These are phyloP conservation scores for Astrocystis sublimbata DNA, from an alignment of 495 filamentous ascomycete genomes.

Conservation along the genomic window DNA sequence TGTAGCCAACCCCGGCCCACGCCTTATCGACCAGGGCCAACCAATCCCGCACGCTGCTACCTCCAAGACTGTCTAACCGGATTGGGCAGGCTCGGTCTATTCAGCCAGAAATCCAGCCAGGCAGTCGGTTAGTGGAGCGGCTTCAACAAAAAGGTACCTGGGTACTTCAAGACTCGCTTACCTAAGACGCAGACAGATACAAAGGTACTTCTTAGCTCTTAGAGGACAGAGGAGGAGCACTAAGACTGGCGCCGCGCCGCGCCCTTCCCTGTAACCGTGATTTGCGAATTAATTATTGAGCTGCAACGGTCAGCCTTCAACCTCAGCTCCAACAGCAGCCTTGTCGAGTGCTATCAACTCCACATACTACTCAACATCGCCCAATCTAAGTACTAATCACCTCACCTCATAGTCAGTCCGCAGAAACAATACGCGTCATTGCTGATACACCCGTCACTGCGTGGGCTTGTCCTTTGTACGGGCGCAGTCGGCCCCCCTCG, in stretches of 20 bases:
- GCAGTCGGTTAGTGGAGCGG: not conserved
- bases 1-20: not conserved
- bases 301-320: not conserved
- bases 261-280: conserved; percentile 2
- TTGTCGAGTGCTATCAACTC: not conserved
- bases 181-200: too few species aligned
- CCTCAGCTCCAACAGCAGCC: not conserved
- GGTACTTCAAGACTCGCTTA: too few species aligned
- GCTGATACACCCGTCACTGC: not conserved
- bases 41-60: conserved; percentile 3
- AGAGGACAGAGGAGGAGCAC: too few species aligned
- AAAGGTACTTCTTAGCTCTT: too few species aligned
- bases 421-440: not conserved
- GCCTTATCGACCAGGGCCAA: too few species aligned
- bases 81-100: too few species aligned
- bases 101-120: not conserved
- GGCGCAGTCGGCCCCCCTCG: conserved; percentile 10
- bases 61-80: too few species aligned
- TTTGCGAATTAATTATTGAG: not conserved
- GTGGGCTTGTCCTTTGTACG: not conserved
- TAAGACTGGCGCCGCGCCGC: not conserved
- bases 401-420: not conserved
- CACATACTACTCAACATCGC: not conserved
- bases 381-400: not conserved
- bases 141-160: not conserved